Conservation (phyloP, 495 filamentous ascomycete genomes). For the Penicillium nucicola region DNA sequence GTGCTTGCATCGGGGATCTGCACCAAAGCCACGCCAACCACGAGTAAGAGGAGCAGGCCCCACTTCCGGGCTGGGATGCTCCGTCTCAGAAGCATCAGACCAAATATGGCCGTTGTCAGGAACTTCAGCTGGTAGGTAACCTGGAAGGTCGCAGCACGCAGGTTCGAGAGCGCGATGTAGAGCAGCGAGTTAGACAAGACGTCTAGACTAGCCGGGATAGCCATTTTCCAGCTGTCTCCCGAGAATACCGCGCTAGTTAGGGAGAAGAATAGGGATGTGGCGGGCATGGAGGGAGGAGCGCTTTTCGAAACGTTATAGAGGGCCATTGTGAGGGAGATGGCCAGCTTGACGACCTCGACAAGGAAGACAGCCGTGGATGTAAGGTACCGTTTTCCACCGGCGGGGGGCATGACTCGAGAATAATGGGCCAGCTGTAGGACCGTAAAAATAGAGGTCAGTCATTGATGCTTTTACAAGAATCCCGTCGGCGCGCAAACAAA, state of each 20-base stretch:
- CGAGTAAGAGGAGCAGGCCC: conserved; percentile 75
- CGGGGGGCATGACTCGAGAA: conserved; percentile 83
- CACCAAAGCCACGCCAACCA: conserved; percentile 81
- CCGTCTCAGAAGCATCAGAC: conserved; percentile 69
- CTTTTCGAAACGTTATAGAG: conserved; percentile 80
- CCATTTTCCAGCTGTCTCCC: conserved; percentile 94
- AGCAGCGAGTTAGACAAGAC: conserved; percentile 88
- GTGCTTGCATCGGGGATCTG: conserved; percentile 62
- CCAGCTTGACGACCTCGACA: conserved; percentile 88
- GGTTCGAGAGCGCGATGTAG: conserved; percentile 87
- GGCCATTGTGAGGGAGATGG: conserved; percentile 79
- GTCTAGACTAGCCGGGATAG: conserved; percentile 83
- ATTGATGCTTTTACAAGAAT: background rate
- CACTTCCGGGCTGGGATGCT: conserved; percentile 69
- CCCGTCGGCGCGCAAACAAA: background rate
- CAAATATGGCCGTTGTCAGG: conserved; percentile 86
- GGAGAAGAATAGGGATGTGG: conserved; percentile 73
- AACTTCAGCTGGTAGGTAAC: conserved; percentile 93
- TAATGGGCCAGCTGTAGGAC: conserved; percentile 76
- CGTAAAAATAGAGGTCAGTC: conserved; percentile 13
- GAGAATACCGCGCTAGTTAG: conserved; percentile 80
- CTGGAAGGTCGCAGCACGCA: conserved; percentile 89
- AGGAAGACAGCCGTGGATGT: conserved; percentile 93
- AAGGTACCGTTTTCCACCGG: conserved; percentile 80
- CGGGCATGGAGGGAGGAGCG: conserved; percentile 70